Percentiles rank a stretch among this genome's conserved stretches.
Conservation (phyloP, 1,284 basidiomycete genomes). For the Rhizopogon hawkerae region DNA sequence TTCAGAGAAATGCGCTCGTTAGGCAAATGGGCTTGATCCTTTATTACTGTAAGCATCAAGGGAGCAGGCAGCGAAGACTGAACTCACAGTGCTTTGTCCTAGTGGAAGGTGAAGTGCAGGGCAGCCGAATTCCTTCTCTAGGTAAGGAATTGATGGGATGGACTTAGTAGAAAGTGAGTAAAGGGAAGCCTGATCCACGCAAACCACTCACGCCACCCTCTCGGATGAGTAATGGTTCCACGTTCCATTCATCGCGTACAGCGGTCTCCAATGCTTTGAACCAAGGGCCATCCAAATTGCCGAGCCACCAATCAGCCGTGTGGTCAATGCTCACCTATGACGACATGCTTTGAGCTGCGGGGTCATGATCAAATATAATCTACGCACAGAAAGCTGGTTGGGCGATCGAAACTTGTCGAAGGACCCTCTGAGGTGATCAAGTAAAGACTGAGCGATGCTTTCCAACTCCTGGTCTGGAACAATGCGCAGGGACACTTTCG, state of each 20-base stretch:
- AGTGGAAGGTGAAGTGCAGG: constrained; percentile 83
- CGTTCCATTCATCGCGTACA: constrained; percentile 78
- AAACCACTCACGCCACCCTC: constrained; percentile 77
- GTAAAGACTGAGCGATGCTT: constrained; percentile 56
- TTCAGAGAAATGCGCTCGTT: constrained; percentile 75
- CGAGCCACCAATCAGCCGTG: constrained; percentile 94
- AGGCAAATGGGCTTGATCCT: constrained; percentile 83
- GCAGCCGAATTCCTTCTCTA: constrained; percentile 84
- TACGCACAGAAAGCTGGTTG: constrained; percentile 61
- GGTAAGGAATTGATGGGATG: constrained; percentile 84
- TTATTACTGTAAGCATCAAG: constrained; percentile 6
- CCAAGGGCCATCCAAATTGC: constrained; percentile 74
- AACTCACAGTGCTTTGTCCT: constrained; percentile 70
- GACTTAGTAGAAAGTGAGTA: constrained; percentile 39
- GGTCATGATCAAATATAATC: neutral
- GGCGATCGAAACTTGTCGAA: constrained; percentile 62
- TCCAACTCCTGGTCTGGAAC: constrained; percentile 89
- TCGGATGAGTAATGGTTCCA: constrained; percentile 78
- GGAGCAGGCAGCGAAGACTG: neutral
- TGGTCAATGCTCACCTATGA: constrained; percentile 70
- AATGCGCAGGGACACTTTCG: constrained; percentile 81
- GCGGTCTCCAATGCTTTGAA: constrained; percentile 78
- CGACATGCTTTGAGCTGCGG: neutral
- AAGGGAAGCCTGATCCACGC: constrained; percentile 6
- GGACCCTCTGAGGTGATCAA: constrained; percentile 47